These are phyloP conservation scores for Colletotrichum siamense DNA, from an alignment of 2,329 filamentous ascomycete species.

Conservation along the genomic window DNA sequence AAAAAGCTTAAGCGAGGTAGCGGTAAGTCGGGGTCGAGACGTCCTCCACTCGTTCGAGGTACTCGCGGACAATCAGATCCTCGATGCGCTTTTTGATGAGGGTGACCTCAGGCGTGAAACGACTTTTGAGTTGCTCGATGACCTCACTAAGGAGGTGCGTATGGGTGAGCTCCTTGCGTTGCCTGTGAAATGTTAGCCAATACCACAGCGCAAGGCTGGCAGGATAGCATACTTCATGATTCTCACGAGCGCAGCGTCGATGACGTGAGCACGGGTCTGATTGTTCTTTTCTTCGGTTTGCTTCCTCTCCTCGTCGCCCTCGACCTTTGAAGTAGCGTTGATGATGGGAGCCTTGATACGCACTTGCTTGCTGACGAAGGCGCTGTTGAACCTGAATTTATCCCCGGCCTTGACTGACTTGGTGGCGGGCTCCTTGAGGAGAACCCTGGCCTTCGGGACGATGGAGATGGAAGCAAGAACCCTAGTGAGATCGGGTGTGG, in stretches of 20 bases:
- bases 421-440: slow-evolving; percentile 80
- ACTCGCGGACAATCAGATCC: slow-evolving; percentile 77
- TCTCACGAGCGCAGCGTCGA: slow-evolving; percentile 79
- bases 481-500: slow-evolving; percentile 73
- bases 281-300: slow-evolving; percentile 79
- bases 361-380: slow-evolving; percentile 81
- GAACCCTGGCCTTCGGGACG: slow-evolving; percentile 80
- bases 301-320: slow-evolving; percentile 72
- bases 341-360: slow-evolving; percentile 92
- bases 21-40: slow-evolving; percentile 69
- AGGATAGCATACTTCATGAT: slow-evolving; percentile 81
- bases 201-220: neutral
- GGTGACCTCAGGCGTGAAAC: slow-evolving; percentile 77
- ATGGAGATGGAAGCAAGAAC: slow-evolving; percentile 84
- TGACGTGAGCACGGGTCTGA: slow-evolving; percentile 71
- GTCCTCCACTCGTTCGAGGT: slow-evolving; percentile 76
- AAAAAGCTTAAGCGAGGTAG: slow-evolving; percentile 67
- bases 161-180: slow-evolving; percentile 75
- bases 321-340: slow-evolving; percentile 81
- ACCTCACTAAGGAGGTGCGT: slow-evolving; percentile 75
- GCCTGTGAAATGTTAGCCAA: slow-evolving; percentile 52
- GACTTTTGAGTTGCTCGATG: slow-evolving; percentile 68
- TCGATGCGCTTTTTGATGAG: slow-evolving; percentile 86
- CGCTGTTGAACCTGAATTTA: slow-evolving; percentile 80
- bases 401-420: slow-evolving; percentile 81